Evolutionary conservation across 169 alveolate species (phyloP).

Genomic region (Theileria orientalis): DNA sequence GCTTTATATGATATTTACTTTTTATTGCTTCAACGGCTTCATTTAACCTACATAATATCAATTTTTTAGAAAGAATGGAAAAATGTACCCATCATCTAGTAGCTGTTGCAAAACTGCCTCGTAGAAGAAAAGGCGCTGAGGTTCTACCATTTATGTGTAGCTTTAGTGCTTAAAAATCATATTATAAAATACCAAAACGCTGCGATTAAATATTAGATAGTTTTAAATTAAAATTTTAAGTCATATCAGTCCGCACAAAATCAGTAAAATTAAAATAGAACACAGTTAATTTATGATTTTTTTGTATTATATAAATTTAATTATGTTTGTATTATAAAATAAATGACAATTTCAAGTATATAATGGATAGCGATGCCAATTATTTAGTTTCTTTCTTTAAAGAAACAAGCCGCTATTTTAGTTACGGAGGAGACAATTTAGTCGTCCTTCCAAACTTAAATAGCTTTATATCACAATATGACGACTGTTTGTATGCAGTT

Average conservation of each 20-base stretch:
- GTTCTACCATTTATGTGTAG: conserved; percentile 21
- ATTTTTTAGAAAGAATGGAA: background rate
- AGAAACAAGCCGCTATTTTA: conserved; percentile 46
- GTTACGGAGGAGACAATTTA: conserved; percentile 53
- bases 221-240: background rate
- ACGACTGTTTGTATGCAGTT: conserved; percentile 46
- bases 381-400: conserved; percentile 28
- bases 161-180: background rate
- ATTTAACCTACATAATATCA: conserved; percentile 30
- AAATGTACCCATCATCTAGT: conserved; percentile 59
- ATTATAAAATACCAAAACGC: background rate
- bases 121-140: conserved; percentile 60
- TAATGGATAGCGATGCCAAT: conserved; percentile 8
- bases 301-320: background rate
- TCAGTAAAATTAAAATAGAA: background rate
- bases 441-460: conserved; percentile 16
- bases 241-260: conserved; percentile 2
- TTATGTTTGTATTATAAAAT: background rate
- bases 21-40: conserved; percentile 34
- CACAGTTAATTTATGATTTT: background rate
- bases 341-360: background rate
- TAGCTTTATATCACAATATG: conserved; percentile 49
- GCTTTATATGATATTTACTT: conserved; percentile 43
- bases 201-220: background rate
- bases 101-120: conserved; percentile 66